Percentiles rank a stretch among this genome's conserved stretches.
phyloP scores from a whole-genome alignment of 192 early-diverging fungal genomes.

The Allomyces arbusculus region DNA sequence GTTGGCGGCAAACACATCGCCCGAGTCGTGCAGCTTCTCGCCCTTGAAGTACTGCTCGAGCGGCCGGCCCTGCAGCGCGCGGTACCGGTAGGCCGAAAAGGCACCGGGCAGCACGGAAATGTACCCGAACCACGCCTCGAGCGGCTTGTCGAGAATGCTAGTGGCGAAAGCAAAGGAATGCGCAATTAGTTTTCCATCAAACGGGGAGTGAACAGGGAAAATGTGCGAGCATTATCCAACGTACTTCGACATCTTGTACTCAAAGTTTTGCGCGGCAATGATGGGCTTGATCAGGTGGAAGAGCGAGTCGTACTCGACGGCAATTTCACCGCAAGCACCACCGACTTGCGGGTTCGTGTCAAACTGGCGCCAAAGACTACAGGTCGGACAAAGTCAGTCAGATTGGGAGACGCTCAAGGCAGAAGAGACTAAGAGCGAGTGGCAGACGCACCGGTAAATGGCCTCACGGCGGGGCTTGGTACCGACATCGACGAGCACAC shows the following conservation, averaged over 20 bases:
- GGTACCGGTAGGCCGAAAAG: constrained; percentile 59
- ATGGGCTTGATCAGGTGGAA: constrained; percentile 44
- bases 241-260: constrained; percentile 45
- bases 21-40: constrained; percentile 34
- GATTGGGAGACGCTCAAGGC: no score
- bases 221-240: neutral
- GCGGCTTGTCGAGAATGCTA: constrained; percentile 56
- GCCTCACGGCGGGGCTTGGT: constrained; percentile 47
- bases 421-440: no score
- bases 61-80: constrained; percentile 46
- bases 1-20: constrained; percentile 40
- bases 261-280: constrained; percentile 64
- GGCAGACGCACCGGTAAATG: constrained; percentile 24
- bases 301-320: constrained; percentile 34
- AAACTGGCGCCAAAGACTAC: constrained; percentile 51
- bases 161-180: constrained; percentile 5
- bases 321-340: constrained; percentile 72
- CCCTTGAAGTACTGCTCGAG: constrained; percentile 57
- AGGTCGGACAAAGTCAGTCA: no score
- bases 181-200: neutral
- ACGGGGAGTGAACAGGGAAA: neutral
- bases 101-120: constrained; percentile 83
- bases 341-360: constrained; percentile 46
- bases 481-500: constrained; percentile 53
- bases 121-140: constrained; percentile 81